phyloP scores from a whole-genome alignment of 2,329 filamentous ascomycete species.

The Claviceps citrina region DNA sequence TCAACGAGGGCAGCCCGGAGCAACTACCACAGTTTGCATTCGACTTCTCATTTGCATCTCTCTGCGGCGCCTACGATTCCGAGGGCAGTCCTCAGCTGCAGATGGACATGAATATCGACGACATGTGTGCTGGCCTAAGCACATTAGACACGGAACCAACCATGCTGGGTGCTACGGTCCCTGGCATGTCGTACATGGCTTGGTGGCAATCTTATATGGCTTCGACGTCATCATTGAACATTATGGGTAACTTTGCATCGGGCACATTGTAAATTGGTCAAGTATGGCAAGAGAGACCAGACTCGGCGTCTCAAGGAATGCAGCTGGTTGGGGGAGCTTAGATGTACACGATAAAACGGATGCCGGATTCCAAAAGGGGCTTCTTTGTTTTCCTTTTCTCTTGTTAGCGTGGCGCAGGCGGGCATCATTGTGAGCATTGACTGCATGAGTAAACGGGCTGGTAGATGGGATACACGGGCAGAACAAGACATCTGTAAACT shows the following conservation, averaged over 20 bases:
- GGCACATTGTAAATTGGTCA: not conserved
- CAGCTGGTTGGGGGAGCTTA: not conserved
- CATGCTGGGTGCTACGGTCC: not conserved
- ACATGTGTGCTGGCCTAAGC: not conserved
- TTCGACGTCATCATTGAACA: not conserved
- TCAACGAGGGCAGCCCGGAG: not conserved
- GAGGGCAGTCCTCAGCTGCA: not conserved
- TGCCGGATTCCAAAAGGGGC: too few relatives aligned
- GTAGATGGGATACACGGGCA: too few relatives aligned
- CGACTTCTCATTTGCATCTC: not conserved
- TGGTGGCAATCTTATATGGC: constrained; percentile 6
- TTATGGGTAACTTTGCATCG: not conserved
- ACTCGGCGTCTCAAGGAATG: not conserved
- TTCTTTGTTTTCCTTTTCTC: not conserved
- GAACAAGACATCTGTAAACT: not conserved
- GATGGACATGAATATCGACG: not conserved
- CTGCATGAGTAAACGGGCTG: too few relatives aligned
- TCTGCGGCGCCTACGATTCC: not conserved
- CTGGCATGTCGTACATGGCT: constrained; percentile 2
- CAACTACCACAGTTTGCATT: not conserved
- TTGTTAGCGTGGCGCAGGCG: not conserved
- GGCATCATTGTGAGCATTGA: too few relatives aligned
- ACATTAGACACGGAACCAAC: not conserved
- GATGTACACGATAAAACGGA: not conserved
- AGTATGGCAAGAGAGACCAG: not conserved